Conservation (phyloP, 2,329 filamentous ascomycete species). For the Tetracladium maxilliforme region DNA sequence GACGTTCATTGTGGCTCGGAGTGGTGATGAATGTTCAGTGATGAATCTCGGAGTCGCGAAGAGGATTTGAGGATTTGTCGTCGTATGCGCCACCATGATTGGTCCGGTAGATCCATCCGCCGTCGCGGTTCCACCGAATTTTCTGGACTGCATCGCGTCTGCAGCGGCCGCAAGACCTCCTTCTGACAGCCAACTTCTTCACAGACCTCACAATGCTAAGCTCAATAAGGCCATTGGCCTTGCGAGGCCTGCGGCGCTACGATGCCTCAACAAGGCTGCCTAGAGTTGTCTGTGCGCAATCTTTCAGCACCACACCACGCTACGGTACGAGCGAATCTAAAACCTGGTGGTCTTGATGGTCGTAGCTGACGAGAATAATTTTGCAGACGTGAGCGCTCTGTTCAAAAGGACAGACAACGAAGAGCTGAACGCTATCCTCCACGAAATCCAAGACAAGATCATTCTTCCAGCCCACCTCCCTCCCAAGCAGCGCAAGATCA, state of each 20-base stretch:
- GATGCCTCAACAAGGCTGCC: no score
- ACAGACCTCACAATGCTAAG: slow-evolving; percentile 9
- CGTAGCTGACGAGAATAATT: neutral
- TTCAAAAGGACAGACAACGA: slow-evolving; percentile 35
- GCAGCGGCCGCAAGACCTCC: no score
- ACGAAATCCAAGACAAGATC: slow-evolving; percentile 37
- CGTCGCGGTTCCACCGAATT: no score
- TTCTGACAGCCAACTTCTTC: no score
- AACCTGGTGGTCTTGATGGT: slow-evolving; percentile 3
- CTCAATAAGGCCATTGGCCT: neutral
- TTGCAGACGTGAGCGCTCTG: slow-evolving; percentile 10
- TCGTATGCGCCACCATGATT: no score
- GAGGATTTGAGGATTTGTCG: no score
- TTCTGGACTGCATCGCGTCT: no score
- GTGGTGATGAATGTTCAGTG: no score
- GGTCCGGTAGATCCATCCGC: no score
- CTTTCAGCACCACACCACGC: slow-evolving; percentile 1
- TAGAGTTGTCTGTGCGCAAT: slow-evolving; percentile 1
- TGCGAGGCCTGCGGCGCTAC: no score
- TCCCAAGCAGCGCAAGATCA: slow-evolving; percentile 31
- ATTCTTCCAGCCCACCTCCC: slow-evolving; percentile 48
- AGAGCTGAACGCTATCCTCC: slow-evolving; percentile 37
- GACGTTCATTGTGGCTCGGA: no score
- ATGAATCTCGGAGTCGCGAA: no score
- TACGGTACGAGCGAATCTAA: neutral